These are phyloP conservation scores for Komagataella phaffii DNA, from an alignment of 805 yeast genomes.

Conservation along the genomic window DNA sequence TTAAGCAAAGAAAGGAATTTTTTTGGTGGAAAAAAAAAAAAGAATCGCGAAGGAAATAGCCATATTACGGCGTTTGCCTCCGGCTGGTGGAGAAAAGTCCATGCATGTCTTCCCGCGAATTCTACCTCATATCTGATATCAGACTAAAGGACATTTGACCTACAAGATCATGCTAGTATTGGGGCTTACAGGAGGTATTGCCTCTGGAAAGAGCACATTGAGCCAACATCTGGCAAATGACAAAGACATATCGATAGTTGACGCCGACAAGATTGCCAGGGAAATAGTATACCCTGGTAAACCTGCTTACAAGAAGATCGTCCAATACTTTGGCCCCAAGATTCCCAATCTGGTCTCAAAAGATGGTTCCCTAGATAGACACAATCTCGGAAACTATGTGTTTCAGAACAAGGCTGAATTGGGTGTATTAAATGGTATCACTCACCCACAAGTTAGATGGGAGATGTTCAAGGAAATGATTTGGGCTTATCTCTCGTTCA, in stretches of 20 bases:
- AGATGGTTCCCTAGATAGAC: slow-evolving; percentile 49
- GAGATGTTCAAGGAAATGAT: slow-evolving; percentile 49
- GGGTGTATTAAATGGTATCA: slow-evolving; percentile 50
- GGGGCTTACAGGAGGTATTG: slow-evolving; percentile 97
- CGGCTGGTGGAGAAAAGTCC: neutral
- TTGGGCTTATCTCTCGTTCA: slow-evolving; percentile 41
- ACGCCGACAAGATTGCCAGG: slow-evolving; percentile 85
- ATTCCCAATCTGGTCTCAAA: slow-evolving; percentile 35
- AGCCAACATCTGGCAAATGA: slow-evolving; percentile 41
- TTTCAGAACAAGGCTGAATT: slow-evolving; percentile 57
- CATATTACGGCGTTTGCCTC: neutral
- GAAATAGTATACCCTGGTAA: slow-evolving; percentile 76
- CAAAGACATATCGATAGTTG: slow-evolving; percentile 49
- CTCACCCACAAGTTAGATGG: slow-evolving; percentile 77
- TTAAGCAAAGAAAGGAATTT: neutral
- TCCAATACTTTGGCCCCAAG: slow-evolving; percentile 39
- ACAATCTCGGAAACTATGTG: slow-evolving; percentile 64
- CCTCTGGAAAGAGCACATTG: slow-evolving; percentile 93
- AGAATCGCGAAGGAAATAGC: neutral
- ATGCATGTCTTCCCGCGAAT: no score
- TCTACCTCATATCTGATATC: neutral
- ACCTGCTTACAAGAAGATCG: slow-evolving; percentile 54
- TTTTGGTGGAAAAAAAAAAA: neutral
- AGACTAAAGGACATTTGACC: neutral
- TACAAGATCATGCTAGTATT: slow-evolving; percentile 54